Conservation (phyloP, 495 filamentous ascomycete species). For the Umbilicaria muhlenbergii region DNA sequence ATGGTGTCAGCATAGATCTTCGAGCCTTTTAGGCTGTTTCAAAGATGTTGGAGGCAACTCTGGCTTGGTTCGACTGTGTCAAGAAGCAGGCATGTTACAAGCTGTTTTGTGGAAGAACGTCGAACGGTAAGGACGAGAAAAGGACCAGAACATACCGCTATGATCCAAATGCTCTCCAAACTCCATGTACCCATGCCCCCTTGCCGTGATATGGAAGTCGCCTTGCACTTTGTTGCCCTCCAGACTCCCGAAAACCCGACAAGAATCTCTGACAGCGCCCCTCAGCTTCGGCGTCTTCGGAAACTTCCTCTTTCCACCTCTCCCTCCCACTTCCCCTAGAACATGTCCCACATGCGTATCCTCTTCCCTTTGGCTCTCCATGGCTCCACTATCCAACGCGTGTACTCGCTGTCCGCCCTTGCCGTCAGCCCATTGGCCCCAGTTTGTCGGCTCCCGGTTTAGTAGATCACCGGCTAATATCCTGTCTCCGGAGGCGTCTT, state of each 20-base stretch:
- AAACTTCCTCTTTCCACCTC: constrained; percentile 35
- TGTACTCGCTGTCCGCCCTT: constrained; percentile 39
- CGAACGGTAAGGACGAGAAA: background rate
- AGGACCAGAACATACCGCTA: constrained; percentile 35
- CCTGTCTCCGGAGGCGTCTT: constrained; percentile 85
- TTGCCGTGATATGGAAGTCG: constrained; percentile 94
- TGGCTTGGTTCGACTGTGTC: too few species aligned
- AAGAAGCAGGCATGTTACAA: too few species aligned
- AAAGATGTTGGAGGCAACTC: background rate
- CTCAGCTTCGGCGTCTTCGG: constrained; percentile 52
- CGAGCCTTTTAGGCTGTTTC: background rate
- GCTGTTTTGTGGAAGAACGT: too few species aligned
- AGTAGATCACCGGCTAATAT: constrained; percentile 71
- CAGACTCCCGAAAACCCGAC: constrained; percentile 77
- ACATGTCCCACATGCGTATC: constrained; percentile 38
- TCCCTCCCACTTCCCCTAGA: constrained; percentile 26
- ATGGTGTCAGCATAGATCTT: too few species aligned
- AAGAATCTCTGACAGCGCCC: constrained; percentile 42
- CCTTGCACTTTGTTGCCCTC: constrained; percentile 94
- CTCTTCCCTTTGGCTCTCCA: constrained; percentile 40
- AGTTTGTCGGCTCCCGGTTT: constrained; percentile 59
- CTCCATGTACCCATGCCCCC: constrained; percentile 85
- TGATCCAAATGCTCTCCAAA: constrained; percentile 73
- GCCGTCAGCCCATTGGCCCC: constrained; percentile 63
- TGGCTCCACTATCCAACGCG: constrained; percentile 34